Base-by-base conservation (phyloP, 2,329 filamentous ascomycete species). In the Scolecobasidium constrictum region DNA sequence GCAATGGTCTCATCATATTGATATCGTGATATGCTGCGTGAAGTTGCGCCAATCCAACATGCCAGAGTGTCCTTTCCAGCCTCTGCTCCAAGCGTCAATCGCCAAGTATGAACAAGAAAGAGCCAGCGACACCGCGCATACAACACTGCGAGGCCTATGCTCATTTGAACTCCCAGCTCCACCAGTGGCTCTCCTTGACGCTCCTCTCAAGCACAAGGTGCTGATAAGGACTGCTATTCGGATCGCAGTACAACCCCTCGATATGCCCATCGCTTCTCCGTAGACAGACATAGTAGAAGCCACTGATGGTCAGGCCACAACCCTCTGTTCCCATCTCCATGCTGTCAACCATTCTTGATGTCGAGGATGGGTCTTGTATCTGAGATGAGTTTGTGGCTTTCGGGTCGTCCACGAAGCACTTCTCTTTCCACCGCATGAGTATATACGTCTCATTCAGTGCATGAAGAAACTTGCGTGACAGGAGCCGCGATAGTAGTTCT, bases 361-460 rank as follows among this genome's bases (percentile, higher is more conserved):
- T n/a, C n/a, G n/a, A n/a, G 6, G 15, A 13, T 59, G 56, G n/a
- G 57, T 56, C 41, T 59, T 57, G 21, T 43, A 16, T 9, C 20
- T n/a, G 6, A 15, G 11, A 12, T 43, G 34, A 40, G 12, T 7
- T 6, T 15, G 16, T 15, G 34, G 33, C 15, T 28, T 43, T 12
- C 2, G 43, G 13, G 20, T 45, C 34, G 18, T 33, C 22, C 33
- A 71, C 63, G 46, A 71, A 71, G 49, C 67, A 71, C 12, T 63
- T 60, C 53, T 71, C 71, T 53, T 75, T 75, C 71, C 71, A 73
- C 20, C 71, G 62, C 71, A 75, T 74, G 37, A 73, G 62, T 18
- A 75, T 61, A 61, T 68, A 74, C n/a, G 72, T 62, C 21, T 62
- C 53, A 35, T 56, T 57, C 13, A 72, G 52, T 16, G 58, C 50